Evolutionary conservation across 495 filamentous ascomycete genomes (phyloP), one percentile per base, ranked within the genome.

Genomic region (Aspergillus baeticus): DNA sequence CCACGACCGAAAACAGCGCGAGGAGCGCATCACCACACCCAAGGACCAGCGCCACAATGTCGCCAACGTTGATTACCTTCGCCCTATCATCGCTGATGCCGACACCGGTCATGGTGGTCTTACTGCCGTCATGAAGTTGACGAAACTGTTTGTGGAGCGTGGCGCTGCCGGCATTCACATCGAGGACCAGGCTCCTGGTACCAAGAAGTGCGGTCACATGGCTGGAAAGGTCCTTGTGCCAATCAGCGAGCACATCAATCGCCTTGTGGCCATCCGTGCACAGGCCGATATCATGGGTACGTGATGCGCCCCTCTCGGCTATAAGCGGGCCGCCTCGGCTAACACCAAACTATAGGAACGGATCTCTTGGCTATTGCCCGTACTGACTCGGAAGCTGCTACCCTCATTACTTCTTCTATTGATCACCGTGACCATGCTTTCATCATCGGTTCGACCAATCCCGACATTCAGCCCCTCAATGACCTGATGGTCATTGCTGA

Each of bases 201-300:
- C 94, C 35, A 98, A 98, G 84, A 98, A 98, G 80, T 98, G 94
- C 68, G 94, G 94, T 53, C 94, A 98, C 75, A 98, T 98, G 94
- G 94, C 94, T 59, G 94, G 94, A 63, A 98, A 98, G 79, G 94
- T 98, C 29, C 81, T 98, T 44, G 94, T 98, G 47, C 94, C 94
- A 35, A 96, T 98, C 71, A 88, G 84, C 76, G 94, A 98, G 76
- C 94, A 98, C 77, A 96, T 98, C 81, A 98, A 98, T 79, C 89
- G 94, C 22, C 81, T 98, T 17, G 91, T 98, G 33, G 92, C 94
- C 61, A 97, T 98, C 71, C 86, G 94, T 57, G 94, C 94, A 8
- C 94, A 98, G 73, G 93, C 94, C 55, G 94, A 98, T 67, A 98
- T 98, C 70, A 97, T 98, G 94, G 94, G 88, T 85, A 78, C 55